phyloP scores from a whole-genome alignment of 106 monocot species.

The Allium sativum region DNA sequence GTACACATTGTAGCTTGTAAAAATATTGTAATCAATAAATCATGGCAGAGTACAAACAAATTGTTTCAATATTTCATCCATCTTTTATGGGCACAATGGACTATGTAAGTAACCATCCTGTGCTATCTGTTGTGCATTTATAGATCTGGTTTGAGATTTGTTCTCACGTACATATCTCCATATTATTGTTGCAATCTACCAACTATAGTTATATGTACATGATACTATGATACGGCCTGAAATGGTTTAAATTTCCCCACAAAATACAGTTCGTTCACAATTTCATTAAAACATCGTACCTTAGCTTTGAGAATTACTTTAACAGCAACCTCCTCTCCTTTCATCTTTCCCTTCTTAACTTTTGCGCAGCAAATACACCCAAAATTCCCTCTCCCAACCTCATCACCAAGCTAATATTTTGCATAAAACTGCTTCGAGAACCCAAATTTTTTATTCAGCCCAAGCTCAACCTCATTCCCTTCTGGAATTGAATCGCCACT shows the following conservation, averaged over 20 bases:
- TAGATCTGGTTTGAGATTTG: background rate
- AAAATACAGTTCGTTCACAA: background rate
- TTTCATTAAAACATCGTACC: constrained; percentile 13
- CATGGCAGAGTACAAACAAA: background rate
- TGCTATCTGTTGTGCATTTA: background rate
- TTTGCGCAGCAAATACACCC: constrained; percentile 65
- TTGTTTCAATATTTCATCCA: background rate
- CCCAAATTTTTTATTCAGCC: constrained; percentile 74
- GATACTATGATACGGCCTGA: too few species aligned
- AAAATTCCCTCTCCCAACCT: constrained; percentile 80
- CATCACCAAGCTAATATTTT: constrained; percentile 72
- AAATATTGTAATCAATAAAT: background rate
- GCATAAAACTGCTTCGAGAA: constrained; percentile 62
- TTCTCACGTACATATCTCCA: background rate
- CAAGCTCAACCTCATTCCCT: constrained; percentile 13
- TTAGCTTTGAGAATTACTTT: constrained; percentile 87
- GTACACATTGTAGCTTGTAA: background rate
- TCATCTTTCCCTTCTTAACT: constrained; percentile 70
- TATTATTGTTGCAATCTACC: background rate
- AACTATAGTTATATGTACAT: background rate
- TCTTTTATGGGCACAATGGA: background rate
- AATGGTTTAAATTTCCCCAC: background rate
- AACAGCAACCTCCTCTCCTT: constrained; percentile 74
- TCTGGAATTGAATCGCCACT: constrained; percentile 63
- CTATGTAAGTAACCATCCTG: background rate